Base-by-base conservation (phyloP, 176 grass and related monocot genomes). In the Oryza glumipatula region DNA sequence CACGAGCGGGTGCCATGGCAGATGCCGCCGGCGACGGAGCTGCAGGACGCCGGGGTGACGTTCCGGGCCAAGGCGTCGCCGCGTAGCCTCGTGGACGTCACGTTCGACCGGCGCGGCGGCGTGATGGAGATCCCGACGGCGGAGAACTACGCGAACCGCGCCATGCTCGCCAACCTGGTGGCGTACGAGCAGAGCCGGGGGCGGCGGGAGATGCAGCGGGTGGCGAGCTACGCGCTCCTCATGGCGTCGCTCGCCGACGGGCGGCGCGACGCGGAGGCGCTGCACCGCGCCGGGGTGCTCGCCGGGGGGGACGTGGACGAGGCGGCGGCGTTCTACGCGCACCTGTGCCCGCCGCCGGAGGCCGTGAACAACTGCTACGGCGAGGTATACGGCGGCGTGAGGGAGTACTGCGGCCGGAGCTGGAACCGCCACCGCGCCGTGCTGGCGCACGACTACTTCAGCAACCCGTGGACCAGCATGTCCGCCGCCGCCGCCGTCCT, bases 121-220 rank as follows among this genome's bases (percentile, higher is more conserved):
- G 54, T 9, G 54, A 73, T 90, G 5, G 83, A 86, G 78, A 86
- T 90, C 73, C 88, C 88, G 5, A 77, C 88, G 6, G 88, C 86
- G 24, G 88, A 86, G 44, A 73, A 73, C 83, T 89, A 86, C 83
- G 82, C 83, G 1, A 86, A 86, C 88, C 83, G 84, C 17, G 67
- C 35, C 58, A 36, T 61, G 24, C 82, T 86, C 73, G 88, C 77
- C 4, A 81, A 86, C 66, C 88, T 89, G 2, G 78, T 90, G 0
- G 88, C 83, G 1, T 90, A 86, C 83, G 88, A 90, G 79, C 88
- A 90, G 88, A 90, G 88, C 73, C 79, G 88, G 13, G 88, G 79
- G 1, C 35, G 69, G 81, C 75, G 82, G 82, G 87, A 84, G 87
- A 61, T 89, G 82, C 87, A 89, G 61, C 87, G 76, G 1, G 73